Evolutionary conservation across 176 grass and related monocot species (phyloP).

Genomic region (Rhynchospora tenuis): DNA sequence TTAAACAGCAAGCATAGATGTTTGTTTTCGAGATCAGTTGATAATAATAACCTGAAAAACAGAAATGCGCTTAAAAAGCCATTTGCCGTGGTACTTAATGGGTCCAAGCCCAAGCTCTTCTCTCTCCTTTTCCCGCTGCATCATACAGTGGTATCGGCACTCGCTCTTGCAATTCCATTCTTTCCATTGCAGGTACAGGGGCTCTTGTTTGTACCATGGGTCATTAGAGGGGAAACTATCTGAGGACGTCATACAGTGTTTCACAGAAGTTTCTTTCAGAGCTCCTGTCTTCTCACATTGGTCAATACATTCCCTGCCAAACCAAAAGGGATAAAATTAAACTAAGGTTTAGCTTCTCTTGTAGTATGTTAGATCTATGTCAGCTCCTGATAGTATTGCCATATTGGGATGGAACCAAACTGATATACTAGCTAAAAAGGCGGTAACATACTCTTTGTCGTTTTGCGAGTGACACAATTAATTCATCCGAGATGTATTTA

Average conservation of each 20-base stretch:
- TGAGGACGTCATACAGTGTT: conserved; percentile 45
- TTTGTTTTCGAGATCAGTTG: background rate
- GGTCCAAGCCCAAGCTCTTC: conserved; percentile 42
- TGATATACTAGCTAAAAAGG: background rate
- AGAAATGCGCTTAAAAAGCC: conserved; percentile 69
- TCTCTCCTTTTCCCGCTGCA: conserved; percentile 74
- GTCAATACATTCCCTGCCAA: conserved; percentile 45
- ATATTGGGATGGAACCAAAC: background rate
- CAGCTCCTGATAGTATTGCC: background rate
- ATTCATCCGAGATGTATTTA: background rate
- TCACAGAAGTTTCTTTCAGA: conserved; percentile 49
- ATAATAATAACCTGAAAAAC: conserved; percentile 70
- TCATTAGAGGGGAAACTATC: conserved; percentile 37
- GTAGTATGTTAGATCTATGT: background rate
- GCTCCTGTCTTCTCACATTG: conserved; percentile 62
- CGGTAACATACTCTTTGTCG: background rate
- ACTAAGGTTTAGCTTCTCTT: background rate
- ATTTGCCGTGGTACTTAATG: conserved; percentile 87
- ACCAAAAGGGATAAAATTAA: background rate
- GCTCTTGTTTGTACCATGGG: conserved; percentile 77
- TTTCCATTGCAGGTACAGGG: conserved; percentile 82
- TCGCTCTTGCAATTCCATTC: conserved; percentile 92
- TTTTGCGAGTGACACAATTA: background rate
- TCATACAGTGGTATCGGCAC: conserved; percentile 90
- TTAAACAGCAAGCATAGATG: background rate